Percentiles rank a stretch among this genome's conserved stretches.
phyloP scores from a whole-genome alignment of 192 early-diverging fungal genomes.

The Coemansia sp. region DNA sequence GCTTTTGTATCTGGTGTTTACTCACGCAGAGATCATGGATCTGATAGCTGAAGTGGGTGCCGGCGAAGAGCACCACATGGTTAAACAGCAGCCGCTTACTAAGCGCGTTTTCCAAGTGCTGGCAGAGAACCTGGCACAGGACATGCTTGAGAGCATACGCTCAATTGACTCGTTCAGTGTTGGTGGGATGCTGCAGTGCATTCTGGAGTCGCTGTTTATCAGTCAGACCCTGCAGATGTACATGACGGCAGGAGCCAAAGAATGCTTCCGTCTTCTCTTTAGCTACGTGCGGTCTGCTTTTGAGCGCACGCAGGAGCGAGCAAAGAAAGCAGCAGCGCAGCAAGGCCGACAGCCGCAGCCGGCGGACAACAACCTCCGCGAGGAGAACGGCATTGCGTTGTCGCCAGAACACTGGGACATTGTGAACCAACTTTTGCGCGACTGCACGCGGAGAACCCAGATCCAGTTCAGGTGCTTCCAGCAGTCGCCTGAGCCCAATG shows the following conservation, averaged over 20 bases:
- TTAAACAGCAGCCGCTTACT: slow-evolving; percentile 67
- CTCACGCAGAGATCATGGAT: slow-evolving; percentile 87
- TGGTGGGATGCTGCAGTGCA: slow-evolving; percentile 93
- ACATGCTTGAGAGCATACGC: slow-evolving; percentile 77
- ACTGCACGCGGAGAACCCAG: slow-evolving; percentile 61
- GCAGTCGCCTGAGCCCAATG: slow-evolving; percentile 1
- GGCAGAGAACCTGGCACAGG: slow-evolving; percentile 70
- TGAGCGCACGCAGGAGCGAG: slow-evolving; percentile 50
- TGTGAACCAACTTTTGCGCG: slow-evolving; percentile 55
- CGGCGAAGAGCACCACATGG: slow-evolving; percentile 52
- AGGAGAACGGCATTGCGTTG: slow-evolving; percentile 33
- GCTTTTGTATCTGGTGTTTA: slow-evolving; percentile 80
- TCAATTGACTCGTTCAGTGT: slow-evolving; percentile 82
- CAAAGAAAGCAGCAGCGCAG: slow-evolving; percentile 31
- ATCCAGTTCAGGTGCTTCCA: slow-evolving; percentile 72
- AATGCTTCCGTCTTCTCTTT: slow-evolving; percentile 76
- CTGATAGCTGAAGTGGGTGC: slow-evolving; percentile 60
- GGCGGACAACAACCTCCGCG: slow-evolving; percentile 18
- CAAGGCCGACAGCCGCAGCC: slow-evolving; percentile 36
- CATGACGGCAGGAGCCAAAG: slow-evolving; percentile 63
- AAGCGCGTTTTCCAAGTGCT: slow-evolving; percentile 74
- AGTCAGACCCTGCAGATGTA: slow-evolving; percentile 80
- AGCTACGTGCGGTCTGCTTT: slow-evolving; percentile 68
- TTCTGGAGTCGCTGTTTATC: slow-evolving; percentile 88
- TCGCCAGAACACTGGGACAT: slow-evolving; percentile 44